Percentiles rank a stretch among this genome's conserved stretches.
Evolutionary conservation across 2,329 filamentous ascomycete genomes (phyloP).

Genomic region (Ascocoryne sarcoides): DNA sequence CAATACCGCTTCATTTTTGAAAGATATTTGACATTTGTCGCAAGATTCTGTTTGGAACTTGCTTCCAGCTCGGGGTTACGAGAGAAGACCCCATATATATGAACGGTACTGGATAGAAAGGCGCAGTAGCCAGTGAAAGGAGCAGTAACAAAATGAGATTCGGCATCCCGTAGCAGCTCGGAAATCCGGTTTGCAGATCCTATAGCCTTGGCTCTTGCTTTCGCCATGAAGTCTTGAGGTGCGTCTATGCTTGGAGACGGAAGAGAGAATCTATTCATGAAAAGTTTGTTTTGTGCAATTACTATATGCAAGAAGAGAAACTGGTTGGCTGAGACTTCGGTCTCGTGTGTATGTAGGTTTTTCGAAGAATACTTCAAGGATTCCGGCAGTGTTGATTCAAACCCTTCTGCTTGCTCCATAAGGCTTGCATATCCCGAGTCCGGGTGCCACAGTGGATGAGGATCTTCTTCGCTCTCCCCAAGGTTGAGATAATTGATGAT

Average conservation of each 20-base stretch:
- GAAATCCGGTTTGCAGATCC: slow-evolving; percentile 83
- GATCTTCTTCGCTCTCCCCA: slow-evolving; percentile 73
- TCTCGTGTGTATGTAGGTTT: slow-evolving; percentile 77
- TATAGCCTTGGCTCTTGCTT: slow-evolving; percentile 67
- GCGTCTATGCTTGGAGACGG: slow-evolving; percentile 54
- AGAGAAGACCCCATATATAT: slow-evolving; percentile 85
- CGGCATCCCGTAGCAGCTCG: slow-evolving; percentile 69
- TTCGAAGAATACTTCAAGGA: slow-evolving; percentile 67
- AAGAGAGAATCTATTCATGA: slow-evolving; percentile 81
- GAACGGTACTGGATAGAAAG: slow-evolving; percentile 88
- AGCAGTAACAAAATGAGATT: slow-evolving; percentile 72
- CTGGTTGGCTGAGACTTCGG: slow-evolving; percentile 79
- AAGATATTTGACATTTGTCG: slow-evolving; percentile 81
- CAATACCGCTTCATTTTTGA: slow-evolving; percentile 95
- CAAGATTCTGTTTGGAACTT: slow-evolving; percentile 73
- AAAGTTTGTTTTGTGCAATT: slow-evolving; percentile 81
- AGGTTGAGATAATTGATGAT: slow-evolving; percentile 87
- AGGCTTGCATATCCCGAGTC: slow-evolving; percentile 70
- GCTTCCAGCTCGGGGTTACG: slow-evolving; percentile 68
- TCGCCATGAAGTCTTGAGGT: slow-evolving; percentile 61
- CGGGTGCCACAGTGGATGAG: slow-evolving; percentile 69
- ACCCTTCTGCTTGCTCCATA: slow-evolving; percentile 60
- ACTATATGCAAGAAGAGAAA: slow-evolving; percentile 89
- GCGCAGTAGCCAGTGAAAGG: slow-evolving; percentile 94
- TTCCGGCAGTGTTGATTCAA: slow-evolving; percentile 60